Percentiles rank a stretch among this genome's conserved stretches.
Evolutionary conservation across 1,284 basidiomycete species (phyloP).

Genomic region (Cryptococcus sp.): DNA sequence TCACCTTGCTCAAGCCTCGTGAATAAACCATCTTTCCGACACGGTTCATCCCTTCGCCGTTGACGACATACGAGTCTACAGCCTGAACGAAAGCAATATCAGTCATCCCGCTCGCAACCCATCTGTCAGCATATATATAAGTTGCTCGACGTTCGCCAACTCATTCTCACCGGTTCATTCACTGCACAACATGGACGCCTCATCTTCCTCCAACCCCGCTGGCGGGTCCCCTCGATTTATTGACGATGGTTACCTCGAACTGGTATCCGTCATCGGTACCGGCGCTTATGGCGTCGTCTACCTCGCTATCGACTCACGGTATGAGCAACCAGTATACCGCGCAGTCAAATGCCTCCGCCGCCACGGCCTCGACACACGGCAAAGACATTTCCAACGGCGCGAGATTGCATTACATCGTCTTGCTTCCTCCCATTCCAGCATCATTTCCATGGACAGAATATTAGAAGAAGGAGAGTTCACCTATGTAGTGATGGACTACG

Average conservation of each 20-base stretch:
- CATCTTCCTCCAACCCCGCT: slow-evolving; percentile 25
- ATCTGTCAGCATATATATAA: too few relatives aligned
- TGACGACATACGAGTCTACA: too few relatives aligned
- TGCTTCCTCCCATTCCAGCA: slow-evolving; percentile 70
- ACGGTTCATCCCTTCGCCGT: too few relatives aligned
- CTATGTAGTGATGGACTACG: slow-evolving; percentile 66
- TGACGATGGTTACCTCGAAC: slow-evolving; percentile 77
- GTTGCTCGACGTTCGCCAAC: too few relatives aligned
- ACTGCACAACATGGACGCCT: slow-evolving; percentile 5
- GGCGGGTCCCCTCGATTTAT: slow-evolving; percentile 54
- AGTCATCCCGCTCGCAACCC: too few relatives aligned
- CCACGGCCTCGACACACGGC: slow-evolving; percentile 66
- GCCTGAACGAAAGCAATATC: too few relatives aligned
- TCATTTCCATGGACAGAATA: slow-evolving; percentile 85
- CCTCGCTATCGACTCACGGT: slow-evolving; percentile 68
- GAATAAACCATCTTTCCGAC: too few relatives aligned
- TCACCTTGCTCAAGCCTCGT: too few relatives aligned
- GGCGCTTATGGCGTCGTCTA: slow-evolving; percentile 97
- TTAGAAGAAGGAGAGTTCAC: slow-evolving; percentile 66
- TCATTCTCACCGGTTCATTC: too few relatives aligned
- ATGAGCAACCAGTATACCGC: slow-evolving; percentile 58
- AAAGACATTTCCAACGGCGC: slow-evolving; percentile 72
- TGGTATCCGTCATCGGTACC: slow-evolving; percentile 85
- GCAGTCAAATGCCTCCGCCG: slow-evolving; percentile 86
- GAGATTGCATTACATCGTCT: slow-evolving; percentile 65